Evolutionary conservation across 1,284 basidiomycete genomes (phyloP).

Genomic region (Ustilago hordei): DNA sequence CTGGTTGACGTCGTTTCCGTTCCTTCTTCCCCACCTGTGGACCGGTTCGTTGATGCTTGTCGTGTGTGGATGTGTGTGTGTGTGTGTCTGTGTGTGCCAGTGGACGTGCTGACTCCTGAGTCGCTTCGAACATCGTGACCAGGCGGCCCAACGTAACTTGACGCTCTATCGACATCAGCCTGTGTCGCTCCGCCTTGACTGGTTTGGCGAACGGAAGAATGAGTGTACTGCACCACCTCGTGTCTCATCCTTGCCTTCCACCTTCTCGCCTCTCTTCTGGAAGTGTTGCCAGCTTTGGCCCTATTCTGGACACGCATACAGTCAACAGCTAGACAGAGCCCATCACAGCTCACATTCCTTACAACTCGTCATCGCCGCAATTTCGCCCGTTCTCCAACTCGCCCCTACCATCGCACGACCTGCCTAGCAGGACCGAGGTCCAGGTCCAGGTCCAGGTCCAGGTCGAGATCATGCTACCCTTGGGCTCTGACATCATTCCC

Average conservation of each 20-base stretch:
- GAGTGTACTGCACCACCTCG: not conserved
- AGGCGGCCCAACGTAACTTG: not conserved
- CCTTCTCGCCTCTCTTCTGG: not conserved
- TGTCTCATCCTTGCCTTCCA: not conserved
- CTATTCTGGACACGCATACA: slow-evolving; percentile 5
- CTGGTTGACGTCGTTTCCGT: not conserved
- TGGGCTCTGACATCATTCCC: slow-evolving; percentile 23
- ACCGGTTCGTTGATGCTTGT: not conserved
- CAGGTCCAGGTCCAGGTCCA: not conserved
- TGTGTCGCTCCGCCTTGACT: not conserved
- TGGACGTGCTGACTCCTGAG: slow-evolving; percentile 4
- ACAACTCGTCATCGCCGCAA: not conserved
- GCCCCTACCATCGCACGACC: too few relatives aligned
- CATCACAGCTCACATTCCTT: slow-evolving; percentile 3
- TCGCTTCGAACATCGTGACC: not conserved
- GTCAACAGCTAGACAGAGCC: not conserved
- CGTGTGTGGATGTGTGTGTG: too few relatives aligned
- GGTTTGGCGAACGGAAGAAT: not conserved
- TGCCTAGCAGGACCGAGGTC: too few relatives aligned
- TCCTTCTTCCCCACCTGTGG: slow-evolving; percentile 1
- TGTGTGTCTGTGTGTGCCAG: not conserved
- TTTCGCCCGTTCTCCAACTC: not conserved
- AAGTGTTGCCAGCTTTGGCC: not conserved
- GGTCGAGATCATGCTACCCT: slow-evolving; percentile 4
- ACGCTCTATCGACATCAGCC: slow-evolving; percentile 5